Evolutionary conservation across 345 rosid species (phyloP), one percentile per base, ranked within the genome.

Genomic region (Salix brachista): DNA sequence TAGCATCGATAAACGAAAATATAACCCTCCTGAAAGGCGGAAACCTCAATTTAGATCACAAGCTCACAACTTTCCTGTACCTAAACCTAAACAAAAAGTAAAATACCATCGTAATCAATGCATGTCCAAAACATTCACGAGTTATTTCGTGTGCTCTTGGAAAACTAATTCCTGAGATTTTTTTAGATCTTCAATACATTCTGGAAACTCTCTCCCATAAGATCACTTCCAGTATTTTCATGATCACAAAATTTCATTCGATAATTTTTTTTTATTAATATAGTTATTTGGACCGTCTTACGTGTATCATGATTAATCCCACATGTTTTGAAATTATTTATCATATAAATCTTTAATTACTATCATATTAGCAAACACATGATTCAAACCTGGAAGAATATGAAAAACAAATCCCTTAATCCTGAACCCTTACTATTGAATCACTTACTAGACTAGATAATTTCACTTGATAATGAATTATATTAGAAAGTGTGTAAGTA

Each of bases 101-200:
- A 54, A 72, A 39, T n/a, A 18, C 36, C n/a, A n/a, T n/a, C 66
- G 37, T 12, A 73, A 42, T 44, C 69, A 5, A 18, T 11, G 21
- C 14, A 18, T 11, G 21, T 9, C 73, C 16, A 58, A 37, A 10
- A 69, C 42, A 9, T 56, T 84, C 83, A 76, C 84, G 84, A 30
- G 86, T 32, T 9, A 46, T 79, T 72, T 72, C 76, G 80, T 77
- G 52, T 14, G 58, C 56, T 25, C 7, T 25, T 52, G 77, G 72
- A 39, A 36, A 75, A 17, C 25, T 69, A 18, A 17, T 9, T 23
- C 19, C 23, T 13, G 6, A 4, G 50, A 41, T 46, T 46, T 46
- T 44, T 13, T 46, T 8, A 1, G 5, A 44, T 46, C 4, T 46
- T 46, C 50, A 1, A 46, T 46, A 13, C 14, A 46, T 46, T 14